These are phyloP conservation scores for Sporothrix euskadiensis DNA, from an alignment of 2,329 filamentous ascomycete species.

Conservation along the genomic window DNA sequence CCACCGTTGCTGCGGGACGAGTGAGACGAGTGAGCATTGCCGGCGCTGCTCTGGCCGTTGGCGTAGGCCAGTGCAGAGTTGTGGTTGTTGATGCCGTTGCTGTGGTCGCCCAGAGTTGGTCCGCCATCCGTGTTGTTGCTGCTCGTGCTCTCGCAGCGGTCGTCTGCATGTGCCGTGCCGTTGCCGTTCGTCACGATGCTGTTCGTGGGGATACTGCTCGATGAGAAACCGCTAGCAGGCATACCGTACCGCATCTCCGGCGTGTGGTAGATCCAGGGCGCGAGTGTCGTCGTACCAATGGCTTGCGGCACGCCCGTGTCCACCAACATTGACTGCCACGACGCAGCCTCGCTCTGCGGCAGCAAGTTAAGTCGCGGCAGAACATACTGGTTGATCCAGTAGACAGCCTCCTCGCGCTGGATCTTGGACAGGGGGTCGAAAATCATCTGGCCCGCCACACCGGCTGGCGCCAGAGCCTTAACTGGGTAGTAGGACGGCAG, in stretches of 20 bases:
- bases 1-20: not conserved
- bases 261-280: constrained; percentile 54
- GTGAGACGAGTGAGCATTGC: not conserved
- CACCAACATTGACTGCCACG: constrained; percentile 37
- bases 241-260: constrained; percentile 25
- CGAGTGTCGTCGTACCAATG: constrained; percentile 53
- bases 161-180: not conserved
- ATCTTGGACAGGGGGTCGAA: constrained; percentile 63
- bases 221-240: constrained; percentile 13
- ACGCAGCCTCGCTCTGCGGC: constrained; percentile 46
- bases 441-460: constrained; percentile 3
- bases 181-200: constrained; percentile 16
- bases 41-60: not conserved
- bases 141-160: not conserved
- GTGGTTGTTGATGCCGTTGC: not conserved
- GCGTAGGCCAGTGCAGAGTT: not conserved
- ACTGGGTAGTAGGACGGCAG: constrained; percentile 62
- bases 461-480: constrained; percentile 35
- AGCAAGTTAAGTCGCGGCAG: constrained; percentile 60
- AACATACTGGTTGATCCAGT: constrained; percentile 69
- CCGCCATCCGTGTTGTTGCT: not conserved
- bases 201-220: constrained; percentile 17
- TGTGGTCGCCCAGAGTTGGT: constrained; percentile 1
- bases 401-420: constrained; percentile 65
- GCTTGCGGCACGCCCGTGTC: constrained; percentile 36